These are phyloP conservation scores for Halteria grandinella DNA, from an alignment of 73 alveolate genomes.

Conservation along the genomic window DNA sequence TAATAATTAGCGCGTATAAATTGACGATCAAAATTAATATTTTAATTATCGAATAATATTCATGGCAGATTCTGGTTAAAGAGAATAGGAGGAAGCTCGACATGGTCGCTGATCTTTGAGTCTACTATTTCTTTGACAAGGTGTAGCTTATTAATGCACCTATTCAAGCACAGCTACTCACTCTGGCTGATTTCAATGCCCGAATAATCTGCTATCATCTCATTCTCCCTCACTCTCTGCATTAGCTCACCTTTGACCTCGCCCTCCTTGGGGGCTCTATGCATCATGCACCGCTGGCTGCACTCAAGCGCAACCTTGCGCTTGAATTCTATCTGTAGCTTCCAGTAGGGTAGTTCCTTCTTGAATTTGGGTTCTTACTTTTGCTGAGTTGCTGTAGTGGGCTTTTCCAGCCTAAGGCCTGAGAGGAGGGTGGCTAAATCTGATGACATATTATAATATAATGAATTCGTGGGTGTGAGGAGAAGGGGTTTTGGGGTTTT, in stretches of 20 bases:
- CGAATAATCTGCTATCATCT: not conserved
- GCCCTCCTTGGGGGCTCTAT: not conserved
- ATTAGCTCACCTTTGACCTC: not conserved
- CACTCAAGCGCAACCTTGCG: slow-evolving; percentile 20
- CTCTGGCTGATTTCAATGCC: not conserved
- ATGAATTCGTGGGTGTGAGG: too few species aligned
- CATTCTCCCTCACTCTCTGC: not conserved
- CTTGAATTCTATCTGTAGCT: not conserved
- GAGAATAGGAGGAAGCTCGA: slow-evolving; percentile 25
- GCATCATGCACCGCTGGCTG: slow-evolving; percentile 1
- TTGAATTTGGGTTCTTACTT: too few species aligned
- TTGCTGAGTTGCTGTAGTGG: too few species aligned
- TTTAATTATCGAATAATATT: not conserved
- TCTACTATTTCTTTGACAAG: slow-evolving; percentile 38
- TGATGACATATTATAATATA: too few species aligned
- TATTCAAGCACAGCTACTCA: slow-evolving; percentile 29
- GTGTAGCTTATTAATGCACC: slow-evolving; percentile 28
- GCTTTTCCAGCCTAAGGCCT: too few species aligned
- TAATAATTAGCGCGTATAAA: not conserved
- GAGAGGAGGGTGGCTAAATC: too few species aligned
- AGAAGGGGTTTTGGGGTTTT: too few species aligned
- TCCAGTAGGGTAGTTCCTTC: slow-evolving; percentile 22
- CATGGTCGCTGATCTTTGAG: not conserved
- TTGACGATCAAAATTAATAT: not conserved
- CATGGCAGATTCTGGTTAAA: slow-evolving; percentile 34